Evolutionary conservation across 169 alveolate species (phyloP), one percentile per base, ranked within the genome.

Genomic region (Eimeria falciformis): DNA sequence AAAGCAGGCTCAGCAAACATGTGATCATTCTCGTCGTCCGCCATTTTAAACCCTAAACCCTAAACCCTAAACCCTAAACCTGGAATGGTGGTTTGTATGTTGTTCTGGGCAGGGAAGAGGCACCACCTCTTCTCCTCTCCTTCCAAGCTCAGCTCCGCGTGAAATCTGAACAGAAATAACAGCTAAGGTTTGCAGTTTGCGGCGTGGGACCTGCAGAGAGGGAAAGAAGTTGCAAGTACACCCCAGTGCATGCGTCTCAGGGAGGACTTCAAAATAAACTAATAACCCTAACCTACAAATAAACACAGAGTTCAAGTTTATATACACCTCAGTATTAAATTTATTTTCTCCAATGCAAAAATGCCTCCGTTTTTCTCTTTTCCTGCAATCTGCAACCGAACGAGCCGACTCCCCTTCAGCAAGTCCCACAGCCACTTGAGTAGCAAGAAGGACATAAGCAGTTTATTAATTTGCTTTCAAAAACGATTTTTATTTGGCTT

Each of bases 21-120:
- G 33, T 84, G 68, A 25, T 84, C 91, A 11, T 23, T 46, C 33
- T 84, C 91, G 37, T 66, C 91, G 91, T 84, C 91, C 77, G 81
- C 91, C 91, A 84, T 84, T 12, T 21, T 43, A 62, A 50, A 50
- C 62, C 62, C 62, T 50, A 50, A 50, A 50, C 62, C 62, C 62
- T 50, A 50, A 50, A 50, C 62, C 62, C 62, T 50, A 50, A 50
- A 50, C 62, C 62, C 62, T 50, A 50, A 50, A 9, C 62, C 62
- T 50, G 9, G 17, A 50, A 50, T 11, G n/a, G 17, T 11, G 17
- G n/a, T 17, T 17, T 50, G 17, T 11, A 50, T 9, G 62, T 50
- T 50, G 9, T 50, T n/a, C n/a, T n/a, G n/a, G n/a, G n/a, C n/a
- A n/a, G n/a, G n/a, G 62, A 50, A 50, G n/a, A 50, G 62, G 17